phyloP scores from a whole-genome alignment of 208 protist genomes.

The Acanthamoeba royreba region DNA sequence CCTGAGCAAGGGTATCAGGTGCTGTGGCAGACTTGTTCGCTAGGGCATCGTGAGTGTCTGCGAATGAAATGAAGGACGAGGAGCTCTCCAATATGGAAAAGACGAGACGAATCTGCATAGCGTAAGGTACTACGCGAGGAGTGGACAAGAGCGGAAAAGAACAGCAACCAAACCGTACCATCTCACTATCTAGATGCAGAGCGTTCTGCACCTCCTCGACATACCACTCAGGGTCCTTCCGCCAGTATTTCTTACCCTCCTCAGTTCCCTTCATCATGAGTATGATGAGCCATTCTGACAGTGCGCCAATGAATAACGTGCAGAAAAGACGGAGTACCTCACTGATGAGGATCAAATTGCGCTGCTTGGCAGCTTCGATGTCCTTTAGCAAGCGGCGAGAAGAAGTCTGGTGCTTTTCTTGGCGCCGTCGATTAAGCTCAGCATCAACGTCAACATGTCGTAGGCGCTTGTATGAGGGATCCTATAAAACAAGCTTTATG shows the following conservation, averaged over 20 bases:
- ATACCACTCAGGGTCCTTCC: not conserved
- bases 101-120: not conserved
- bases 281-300: not conserved
- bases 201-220: not conserved
- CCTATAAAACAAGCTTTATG: not conserved
- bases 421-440: not conserved
- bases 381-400: not conserved
- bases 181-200: not conserved
- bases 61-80: not conserved
- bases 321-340: not conserved
- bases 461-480: not conserved
- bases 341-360: not conserved
- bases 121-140: not conserved
- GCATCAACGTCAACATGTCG: not conserved
- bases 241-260: not conserved
- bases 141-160: not conserved
- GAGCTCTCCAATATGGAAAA: not conserved
- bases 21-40: not conserved
- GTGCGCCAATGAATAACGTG: not conserved
- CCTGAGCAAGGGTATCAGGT: not conserved
- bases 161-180: not conserved
- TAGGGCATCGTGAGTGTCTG: not conserved
- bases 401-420: not conserved
- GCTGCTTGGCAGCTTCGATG: not conserved
- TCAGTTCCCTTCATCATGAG: not conserved